phyloP scores from a whole-genome alignment of 2,329 filamentous ascomycete genomes.

The Aschersonia sp. region DNA sequence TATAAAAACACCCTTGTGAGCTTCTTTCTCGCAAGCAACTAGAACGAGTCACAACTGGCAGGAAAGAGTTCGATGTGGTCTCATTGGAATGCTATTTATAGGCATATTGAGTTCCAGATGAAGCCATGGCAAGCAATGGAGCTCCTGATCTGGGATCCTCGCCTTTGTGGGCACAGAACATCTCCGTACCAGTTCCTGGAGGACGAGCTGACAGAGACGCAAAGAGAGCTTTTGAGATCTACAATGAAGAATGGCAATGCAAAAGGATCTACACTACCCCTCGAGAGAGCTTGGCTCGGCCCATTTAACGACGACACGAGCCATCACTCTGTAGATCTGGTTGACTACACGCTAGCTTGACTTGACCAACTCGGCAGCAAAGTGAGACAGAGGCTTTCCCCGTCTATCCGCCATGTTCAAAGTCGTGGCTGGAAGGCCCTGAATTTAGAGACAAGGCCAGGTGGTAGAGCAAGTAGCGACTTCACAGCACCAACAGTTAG shows the following conservation, averaged over 20 bases:
- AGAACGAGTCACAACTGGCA: neutral
- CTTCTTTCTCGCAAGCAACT: constrained; percentile 29
- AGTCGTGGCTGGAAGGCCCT: constrained; percentile 21
- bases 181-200: constrained; percentile 9
- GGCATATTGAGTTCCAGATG: constrained; percentile 24
- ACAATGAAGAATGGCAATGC: constrained; percentile 15
- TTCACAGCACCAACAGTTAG: too few relatives aligned
- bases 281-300: constrained; percentile 32
- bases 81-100: constrained; percentile 36
- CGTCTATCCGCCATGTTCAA: constrained; percentile 12
- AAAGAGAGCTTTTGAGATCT: constrained; percentile 26
- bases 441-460: neutral
- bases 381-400: constrained; percentile 21
- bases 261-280: constrained; percentile 14
- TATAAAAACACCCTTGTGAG: constrained; percentile 16
- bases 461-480: neutral
- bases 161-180: constrained; percentile 12
- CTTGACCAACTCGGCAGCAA: constrained; percentile 18
- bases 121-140: constrained; percentile 22
- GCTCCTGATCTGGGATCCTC: constrained; percentile 39
- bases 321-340: constrained; percentile 11
- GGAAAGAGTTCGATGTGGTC: neutral
- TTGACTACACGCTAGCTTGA: constrained; percentile 28
- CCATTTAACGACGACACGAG: constrained; percentile 11
- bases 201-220: constrained; percentile 27